Conservation (phyloP, 1,284 basidiomycete species). For the Apiotrichum domesticum region DNA sequence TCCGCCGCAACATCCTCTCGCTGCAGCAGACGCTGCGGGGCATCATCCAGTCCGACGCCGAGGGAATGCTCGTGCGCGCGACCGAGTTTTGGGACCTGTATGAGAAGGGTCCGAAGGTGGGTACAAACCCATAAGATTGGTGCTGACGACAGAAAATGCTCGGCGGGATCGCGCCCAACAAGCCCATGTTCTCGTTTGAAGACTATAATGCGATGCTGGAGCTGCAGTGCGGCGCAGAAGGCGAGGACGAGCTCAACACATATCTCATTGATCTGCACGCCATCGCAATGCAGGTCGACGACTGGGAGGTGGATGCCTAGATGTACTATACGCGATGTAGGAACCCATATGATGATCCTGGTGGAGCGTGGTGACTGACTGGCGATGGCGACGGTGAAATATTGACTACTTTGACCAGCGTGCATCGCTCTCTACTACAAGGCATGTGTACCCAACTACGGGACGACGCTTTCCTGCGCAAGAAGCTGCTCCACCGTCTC, state of each 20-base stretch:
- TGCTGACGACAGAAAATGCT: slow-evolving; percentile 53
- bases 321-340: neutral
- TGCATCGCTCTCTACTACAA: too few relatives aligned
- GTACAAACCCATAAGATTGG: neutral
- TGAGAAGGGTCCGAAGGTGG: slow-evolving; percentile 58
- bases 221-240: slow-evolving; percentile 75
- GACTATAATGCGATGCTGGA: slow-evolving; percentile 85
- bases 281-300: slow-evolving; percentile 31
- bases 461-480: too few relatives aligned
- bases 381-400: too few relatives aligned
- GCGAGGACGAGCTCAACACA: slow-evolving; percentile 39
- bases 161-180: slow-evolving; percentile 54
- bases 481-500: slow-evolving; percentile 5
- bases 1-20: slow-evolving; percentile 82
- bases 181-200: slow-evolving; percentile 70
- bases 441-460: too few relatives aligned
- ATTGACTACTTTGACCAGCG: too few relatives aligned
- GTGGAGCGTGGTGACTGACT: too few relatives aligned
- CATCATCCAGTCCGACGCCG: slow-evolving; percentile 53
- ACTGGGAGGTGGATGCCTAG: slow-evolving; percentile 9
- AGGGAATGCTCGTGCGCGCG: slow-evolving; percentile 66
- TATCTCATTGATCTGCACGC: slow-evolving; percentile 47
- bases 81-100: slow-evolving; percentile 79
- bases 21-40: slow-evolving; percentile 88
- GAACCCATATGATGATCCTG: too few relatives aligned